phyloP scores from a whole-genome alignment of 305 asterid genomes.

The Andrographis paniculata region DNA sequence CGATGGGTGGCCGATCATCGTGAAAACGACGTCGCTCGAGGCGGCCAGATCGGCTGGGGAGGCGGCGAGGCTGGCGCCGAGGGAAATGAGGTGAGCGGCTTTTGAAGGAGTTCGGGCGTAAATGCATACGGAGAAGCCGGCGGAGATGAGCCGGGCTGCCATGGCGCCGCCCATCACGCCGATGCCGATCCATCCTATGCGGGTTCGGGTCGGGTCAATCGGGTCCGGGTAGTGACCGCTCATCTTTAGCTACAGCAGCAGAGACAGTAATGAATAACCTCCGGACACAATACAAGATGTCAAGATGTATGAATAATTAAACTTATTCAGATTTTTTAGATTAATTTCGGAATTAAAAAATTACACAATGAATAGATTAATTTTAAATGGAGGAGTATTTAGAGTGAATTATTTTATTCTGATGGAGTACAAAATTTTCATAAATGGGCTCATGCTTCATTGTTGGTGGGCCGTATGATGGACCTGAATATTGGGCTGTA shows the following conservation, averaged over 20 bases:
- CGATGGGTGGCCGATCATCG: slow-evolving; percentile 83
- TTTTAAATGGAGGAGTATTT: too few relatives aligned
- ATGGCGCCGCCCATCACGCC: slow-evolving; percentile 92
- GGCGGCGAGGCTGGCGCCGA: slow-evolving; percentile 56
- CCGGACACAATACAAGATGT: background rate
- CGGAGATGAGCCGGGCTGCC: slow-evolving; percentile 74
- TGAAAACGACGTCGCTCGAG: slow-evolving; percentile 50
- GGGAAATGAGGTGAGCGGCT: slow-evolving; percentile 44
- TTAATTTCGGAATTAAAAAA: too few relatives aligned
- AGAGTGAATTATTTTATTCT: too few relatives aligned
- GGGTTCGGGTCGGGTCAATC: slow-evolving; percentile 44
- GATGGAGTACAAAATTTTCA: too few relatives aligned
- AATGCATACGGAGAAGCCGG: slow-evolving; percentile 63
- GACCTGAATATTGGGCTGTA: too few relatives aligned
- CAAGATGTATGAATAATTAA: too few relatives aligned
- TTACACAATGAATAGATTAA: too few relatives aligned
- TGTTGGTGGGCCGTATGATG: too few relatives aligned
- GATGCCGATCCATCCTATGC: slow-evolving; percentile 83
- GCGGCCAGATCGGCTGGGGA: slow-evolving; percentile 46
- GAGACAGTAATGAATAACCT: background rate
- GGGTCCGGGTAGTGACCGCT: slow-evolving; percentile 34
- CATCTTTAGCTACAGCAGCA: slow-evolving; percentile 14
- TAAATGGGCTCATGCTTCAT: too few relatives aligned
- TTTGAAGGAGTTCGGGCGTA: slow-evolving; percentile 64
- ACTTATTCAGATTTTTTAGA: too few relatives aligned